phyloP scores from a whole-genome alignment of 805 yeast genomes.

The Scheffersomyces ergatensis region DNA sequence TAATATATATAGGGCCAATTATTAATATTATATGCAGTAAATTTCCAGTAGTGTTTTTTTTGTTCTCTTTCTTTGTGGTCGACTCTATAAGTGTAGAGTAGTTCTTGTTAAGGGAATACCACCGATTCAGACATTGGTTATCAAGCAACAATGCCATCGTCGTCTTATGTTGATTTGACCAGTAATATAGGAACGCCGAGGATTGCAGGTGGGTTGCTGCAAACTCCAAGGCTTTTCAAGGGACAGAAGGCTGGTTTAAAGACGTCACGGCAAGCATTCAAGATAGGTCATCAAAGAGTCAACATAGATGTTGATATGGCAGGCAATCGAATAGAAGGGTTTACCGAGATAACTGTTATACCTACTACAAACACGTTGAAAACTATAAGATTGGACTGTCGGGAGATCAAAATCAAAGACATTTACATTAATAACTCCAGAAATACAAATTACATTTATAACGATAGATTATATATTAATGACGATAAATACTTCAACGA shows the following conservation, averaged over 20 bases:
- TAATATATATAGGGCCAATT: not conserved
- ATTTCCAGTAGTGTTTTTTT: not conserved
- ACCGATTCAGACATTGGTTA: too few relatives aligned
- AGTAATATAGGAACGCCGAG: conserved; percentile 1
- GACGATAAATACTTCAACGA: conserved; percentile 29
- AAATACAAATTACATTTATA: conserved; percentile 51
- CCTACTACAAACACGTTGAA: conserved; percentile 64
- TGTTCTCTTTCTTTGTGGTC: too few relatives aligned
- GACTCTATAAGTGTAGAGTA: too few relatives aligned
- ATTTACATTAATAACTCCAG: conserved; percentile 60
- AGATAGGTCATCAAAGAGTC: conserved; percentile 82
- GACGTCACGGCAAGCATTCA: conserved; percentile 53
- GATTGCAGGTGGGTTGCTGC: conserved; percentile 8
- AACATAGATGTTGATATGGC: conserved; percentile 75
- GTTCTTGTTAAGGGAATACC: too few relatives aligned
- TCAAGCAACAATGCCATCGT: not conserved
- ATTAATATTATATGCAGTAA: conserved; percentile 1
- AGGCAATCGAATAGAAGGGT: conserved; percentile 58
- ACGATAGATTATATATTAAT: conserved; percentile 49
- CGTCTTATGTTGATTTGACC: not conserved
- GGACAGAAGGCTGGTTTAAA: conserved; percentile 19
- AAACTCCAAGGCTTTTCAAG: conserved; percentile 7
- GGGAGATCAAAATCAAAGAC: conserved; percentile 64
- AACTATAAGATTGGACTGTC: conserved; percentile 70
- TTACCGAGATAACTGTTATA: conserved; percentile 77